A percentile compares a stretch with the other conserved stretches of the same genome.
Evolutionary conservation across 768 basidiomycete genomes (phyloP).

Genomic region (Kwoniella bestiolae): DNA sequence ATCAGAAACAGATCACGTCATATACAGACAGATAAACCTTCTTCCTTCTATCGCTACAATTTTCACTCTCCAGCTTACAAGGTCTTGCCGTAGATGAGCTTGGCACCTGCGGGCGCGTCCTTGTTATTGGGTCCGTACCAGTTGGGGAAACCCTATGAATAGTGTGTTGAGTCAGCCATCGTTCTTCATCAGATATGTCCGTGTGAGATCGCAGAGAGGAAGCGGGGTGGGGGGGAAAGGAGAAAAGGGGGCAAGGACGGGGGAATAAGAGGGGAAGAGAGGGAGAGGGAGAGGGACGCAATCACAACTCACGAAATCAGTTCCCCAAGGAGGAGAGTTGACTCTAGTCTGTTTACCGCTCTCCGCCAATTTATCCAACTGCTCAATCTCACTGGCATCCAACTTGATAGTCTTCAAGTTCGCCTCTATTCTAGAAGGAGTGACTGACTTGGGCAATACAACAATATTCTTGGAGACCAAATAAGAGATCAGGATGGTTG

Average conservation of each 20-base stretch:
- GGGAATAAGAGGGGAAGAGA: no score
- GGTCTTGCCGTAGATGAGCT: constrained; percentile 40
- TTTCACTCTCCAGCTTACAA: no score
- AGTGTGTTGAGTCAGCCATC: neutral
- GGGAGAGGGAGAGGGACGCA: no score
- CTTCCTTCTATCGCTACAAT: no score
- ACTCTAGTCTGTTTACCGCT: constrained; percentile 49
- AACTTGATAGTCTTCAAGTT: constrained; percentile 52
- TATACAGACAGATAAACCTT: no score
- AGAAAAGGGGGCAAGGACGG: no score
- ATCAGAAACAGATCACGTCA: no score
- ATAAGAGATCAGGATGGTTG: constrained; percentile 52
- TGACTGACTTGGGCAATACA: constrained; percentile 55
- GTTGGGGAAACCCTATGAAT: constrained; percentile 43
- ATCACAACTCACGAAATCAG: constrained; percentile 45
- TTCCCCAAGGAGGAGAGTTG: constrained; percentile 49
- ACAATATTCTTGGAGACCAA: constrained; percentile 45
- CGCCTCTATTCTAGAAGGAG: constrained; percentile 45
- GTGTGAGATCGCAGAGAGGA: no score
- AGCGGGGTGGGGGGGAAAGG: no score
- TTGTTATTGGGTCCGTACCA: constrained; percentile 53
- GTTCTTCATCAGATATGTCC: no score
- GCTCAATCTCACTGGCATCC: constrained; percentile 43
- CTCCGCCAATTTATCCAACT: constrained; percentile 41
- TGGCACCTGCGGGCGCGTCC: constrained; percentile 47